Evolutionary conservation across 1,284 basidiomycete species (phyloP).

Genomic region (Fomitopsis betulina): DNA sequence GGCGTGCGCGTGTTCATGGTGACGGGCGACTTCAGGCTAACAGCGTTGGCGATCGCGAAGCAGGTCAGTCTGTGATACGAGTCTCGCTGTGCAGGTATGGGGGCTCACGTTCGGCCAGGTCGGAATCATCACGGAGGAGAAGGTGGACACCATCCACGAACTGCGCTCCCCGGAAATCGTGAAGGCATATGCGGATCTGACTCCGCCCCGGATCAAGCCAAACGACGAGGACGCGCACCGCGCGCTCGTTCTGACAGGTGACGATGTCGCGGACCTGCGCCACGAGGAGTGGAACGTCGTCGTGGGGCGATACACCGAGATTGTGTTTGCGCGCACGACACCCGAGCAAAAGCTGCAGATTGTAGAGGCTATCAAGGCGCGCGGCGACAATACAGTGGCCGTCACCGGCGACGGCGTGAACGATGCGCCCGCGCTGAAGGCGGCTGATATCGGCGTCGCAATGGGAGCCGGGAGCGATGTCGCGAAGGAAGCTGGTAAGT

Average conservation of each 20-base stretch:
- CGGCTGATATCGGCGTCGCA: constrained; percentile 52
- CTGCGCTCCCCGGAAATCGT: constrained; percentile 23
- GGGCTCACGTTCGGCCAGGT: constrained; percentile 48
- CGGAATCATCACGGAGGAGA: constrained; percentile 50
- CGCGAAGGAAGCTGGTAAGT: constrained; percentile 38
- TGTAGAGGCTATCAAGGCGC: constrained; percentile 54
- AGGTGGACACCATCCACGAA: constrained; percentile 36
- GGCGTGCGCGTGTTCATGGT: constrained; percentile 69
- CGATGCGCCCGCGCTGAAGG: constrained; percentile 60
- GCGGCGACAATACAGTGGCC: constrained; percentile 44
- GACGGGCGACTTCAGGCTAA: constrained; percentile 56
- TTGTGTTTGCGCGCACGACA: constrained; percentile 72
- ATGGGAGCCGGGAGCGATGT: constrained; percentile 51
- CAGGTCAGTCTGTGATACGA: constrained; percentile 32
- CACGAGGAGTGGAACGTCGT: constrained; percentile 44
- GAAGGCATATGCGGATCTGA: constrained; percentile 12
- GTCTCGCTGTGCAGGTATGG: not conserved
- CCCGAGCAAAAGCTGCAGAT: constrained; percentile 73
- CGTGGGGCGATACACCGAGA: constrained; percentile 50
- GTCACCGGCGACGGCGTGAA: constrained; percentile 69
- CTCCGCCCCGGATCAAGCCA: constrained; percentile 24
- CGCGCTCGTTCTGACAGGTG: constrained; percentile 47
- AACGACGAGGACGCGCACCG: constrained; percentile 22
- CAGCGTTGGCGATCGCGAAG: constrained; percentile 57
- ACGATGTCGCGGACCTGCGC: constrained; percentile 44